Evolutionary conservation across 2,329 filamentous ascomycete species (phyloP), one percentile per base, ranked within the genome.

Genomic region (Thelonectria rubi): DNA sequence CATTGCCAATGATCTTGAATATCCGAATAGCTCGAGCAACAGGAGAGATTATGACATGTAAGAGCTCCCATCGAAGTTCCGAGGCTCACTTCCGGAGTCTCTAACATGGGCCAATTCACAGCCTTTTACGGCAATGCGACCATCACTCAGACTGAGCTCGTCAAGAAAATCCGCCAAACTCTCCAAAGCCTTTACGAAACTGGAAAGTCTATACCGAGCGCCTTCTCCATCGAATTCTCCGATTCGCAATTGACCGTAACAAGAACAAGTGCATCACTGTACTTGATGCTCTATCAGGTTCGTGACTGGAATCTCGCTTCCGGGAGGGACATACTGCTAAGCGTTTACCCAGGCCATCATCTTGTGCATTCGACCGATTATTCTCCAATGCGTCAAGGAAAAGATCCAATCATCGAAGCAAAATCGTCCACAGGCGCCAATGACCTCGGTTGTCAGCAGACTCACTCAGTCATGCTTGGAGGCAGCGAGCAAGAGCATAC

Each of bases 321-420:
- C 7, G n/a, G 11, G 11, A 45, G 42, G 9, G 18, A 46, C 17
- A 11, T 14, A 3, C 18, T 18, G 17, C 20, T 3, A 5, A 48
- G 1, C 5, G 26, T 20, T 14, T 18, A 11, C 17, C 2, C n/a
- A 73, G 70, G 72, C 72, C 1, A 73, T 73, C 30, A 73, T 74
- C 9, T 62, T 74, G 5, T 74, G 71, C 20, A 71, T 71, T 24
- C 43, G 72, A 2, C 72, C 72, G 20, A 67, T 73, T 12, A 54
- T 74, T 5, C 64, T 74, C 0, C 72, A 73, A 18, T 58, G 67
- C 12, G 72, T 73, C 21, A 74, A 74, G 32, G 72, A 73, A 20
- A 73, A 72, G 34, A 69, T 74, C 4, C 52, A 72, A 11, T 58
- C 62, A 2, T 58, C 51, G 14, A 62, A 60, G 20, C 51, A 55